Conservation (phyloP, 2,329 filamentous ascomycete genomes). For the Dothistroma septosporum region DNA sequence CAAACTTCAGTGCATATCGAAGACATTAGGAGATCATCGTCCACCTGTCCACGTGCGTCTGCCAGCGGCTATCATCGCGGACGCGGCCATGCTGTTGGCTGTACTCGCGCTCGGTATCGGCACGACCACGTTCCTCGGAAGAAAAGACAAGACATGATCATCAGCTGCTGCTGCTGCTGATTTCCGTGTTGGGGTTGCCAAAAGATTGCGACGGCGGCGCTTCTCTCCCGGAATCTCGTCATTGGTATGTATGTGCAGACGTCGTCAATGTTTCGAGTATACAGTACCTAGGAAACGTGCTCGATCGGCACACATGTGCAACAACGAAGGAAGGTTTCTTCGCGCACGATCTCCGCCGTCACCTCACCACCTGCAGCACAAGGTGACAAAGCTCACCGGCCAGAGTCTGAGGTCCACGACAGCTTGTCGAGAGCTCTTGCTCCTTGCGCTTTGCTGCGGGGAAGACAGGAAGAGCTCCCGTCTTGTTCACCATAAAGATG, state of each 20-base stretch:
- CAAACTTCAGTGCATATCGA: background rate
- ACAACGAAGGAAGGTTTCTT: background rate
- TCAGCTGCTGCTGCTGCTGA: too few species aligned
- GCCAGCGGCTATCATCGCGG: background rate
- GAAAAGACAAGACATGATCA: background rate
- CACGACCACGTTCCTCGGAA: background rate
- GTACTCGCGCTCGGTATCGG: constrained; percentile 4
- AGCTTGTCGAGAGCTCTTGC: background rate
- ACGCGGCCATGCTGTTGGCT: background rate
- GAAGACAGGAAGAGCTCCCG: background rate
- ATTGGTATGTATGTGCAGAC: background rate
- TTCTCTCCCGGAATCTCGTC: background rate
- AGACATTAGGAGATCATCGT: too few species aligned
- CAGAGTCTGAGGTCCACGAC: background rate
- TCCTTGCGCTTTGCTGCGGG: constrained; percentile 3
- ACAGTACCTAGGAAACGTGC: background rate
- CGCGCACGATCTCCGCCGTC: too few species aligned
- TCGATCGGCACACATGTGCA: background rate
- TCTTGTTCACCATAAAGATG: background rate
- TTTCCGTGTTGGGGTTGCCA: background rate
- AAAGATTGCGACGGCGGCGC: background rate
- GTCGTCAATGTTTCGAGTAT: background rate
- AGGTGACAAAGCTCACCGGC: too few species aligned
- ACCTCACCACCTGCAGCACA: too few species aligned
- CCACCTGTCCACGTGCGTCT: background rate